These are phyloP conservation scores for Nakazawaea ambrosiae DNA, from an alignment of 805 yeast species.

Conservation along the genomic window DNA sequence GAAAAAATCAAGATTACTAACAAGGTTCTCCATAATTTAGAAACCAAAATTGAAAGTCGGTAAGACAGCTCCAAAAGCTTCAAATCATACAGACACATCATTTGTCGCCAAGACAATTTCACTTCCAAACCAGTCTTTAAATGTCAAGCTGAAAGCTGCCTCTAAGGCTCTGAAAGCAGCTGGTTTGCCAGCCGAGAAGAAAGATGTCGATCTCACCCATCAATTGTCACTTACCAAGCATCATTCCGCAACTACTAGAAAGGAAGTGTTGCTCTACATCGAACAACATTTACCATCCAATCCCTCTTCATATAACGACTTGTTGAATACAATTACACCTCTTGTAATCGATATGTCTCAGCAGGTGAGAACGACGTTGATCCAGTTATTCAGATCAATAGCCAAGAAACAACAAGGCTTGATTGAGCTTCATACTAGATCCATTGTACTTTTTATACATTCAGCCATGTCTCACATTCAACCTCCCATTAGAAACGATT, in stretches of 20 bases:
- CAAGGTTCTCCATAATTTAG: too few relatives aligned
- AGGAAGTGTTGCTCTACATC: slow-evolving; percentile 56
- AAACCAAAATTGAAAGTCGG: slow-evolving; percentile 86
- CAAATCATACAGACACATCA: slow-evolving; percentile 79
- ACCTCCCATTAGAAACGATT: slow-evolving; percentile 66
- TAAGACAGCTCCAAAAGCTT: slow-evolving; percentile 62
- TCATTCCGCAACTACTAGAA: slow-evolving; percentile 62
- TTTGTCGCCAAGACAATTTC: slow-evolving; percentile 60
- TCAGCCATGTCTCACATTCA: slow-evolving; percentile 92
- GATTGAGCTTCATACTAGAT: slow-evolving; percentile 52
- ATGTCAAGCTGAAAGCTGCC: slow-evolving; percentile 13
- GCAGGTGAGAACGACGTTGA: slow-evolving; percentile 54
- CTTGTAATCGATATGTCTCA: slow-evolving; percentile 60
- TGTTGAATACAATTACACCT: slow-evolving; percentile 53
- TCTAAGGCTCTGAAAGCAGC: too few relatives aligned
- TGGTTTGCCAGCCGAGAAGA: neutral
- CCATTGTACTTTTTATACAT: slow-evolving; percentile 65
- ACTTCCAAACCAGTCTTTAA: slow-evolving; percentile 30
- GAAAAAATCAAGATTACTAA: too few relatives aligned
- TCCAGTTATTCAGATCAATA: slow-evolving; percentile 39
- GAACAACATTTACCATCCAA: slow-evolving; percentile 45
- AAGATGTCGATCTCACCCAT: slow-evolving; percentile 44
- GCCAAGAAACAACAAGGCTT: slow-evolving; percentile 45
- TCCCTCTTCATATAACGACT: slow-evolving; percentile 47
- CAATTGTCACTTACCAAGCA: slow-evolving; percentile 68